phyloP scores from a whole-genome alignment of 1,284 basidiomycete genomes.

The Phellopilus nigrolimitatus region DNA sequence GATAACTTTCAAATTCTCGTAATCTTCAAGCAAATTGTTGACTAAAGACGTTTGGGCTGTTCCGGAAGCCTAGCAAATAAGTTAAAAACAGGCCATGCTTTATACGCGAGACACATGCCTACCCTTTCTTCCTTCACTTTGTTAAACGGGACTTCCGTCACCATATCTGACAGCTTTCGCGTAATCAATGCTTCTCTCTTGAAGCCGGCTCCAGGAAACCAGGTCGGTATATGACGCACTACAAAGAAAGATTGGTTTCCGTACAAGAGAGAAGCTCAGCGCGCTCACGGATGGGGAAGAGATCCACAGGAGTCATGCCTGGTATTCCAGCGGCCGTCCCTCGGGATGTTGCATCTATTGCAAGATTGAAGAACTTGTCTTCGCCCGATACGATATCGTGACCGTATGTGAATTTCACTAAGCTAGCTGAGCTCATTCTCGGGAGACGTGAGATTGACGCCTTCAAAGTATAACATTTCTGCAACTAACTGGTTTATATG shows the following conservation, averaged over 20 bases:
- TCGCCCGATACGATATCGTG: constrained; percentile 28
- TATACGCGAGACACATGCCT: constrained; percentile 1
- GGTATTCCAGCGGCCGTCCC: not conserved
- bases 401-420: constrained; percentile 22
- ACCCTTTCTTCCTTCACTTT: constrained; percentile 27
- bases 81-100: not conserved
- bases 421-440: not conserved
- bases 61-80: not conserved
- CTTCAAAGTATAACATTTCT: not conserved
- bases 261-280: not conserved
- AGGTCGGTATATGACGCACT: constrained; percentile 11
- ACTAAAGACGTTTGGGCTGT: not conserved
- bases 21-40: not conserved
- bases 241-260: not conserved
- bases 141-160: constrained; percentile 26
- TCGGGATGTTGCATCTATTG: not conserved
- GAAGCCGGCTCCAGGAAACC: constrained; percentile 26
- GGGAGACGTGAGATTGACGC: not conserved
- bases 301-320: constrained; percentile 1
- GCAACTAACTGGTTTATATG: too few relatives aligned
- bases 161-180: constrained; percentile 20
- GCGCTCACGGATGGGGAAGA: constrained; percentile 5
- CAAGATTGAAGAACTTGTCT: not conserved
- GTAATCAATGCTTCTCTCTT: constrained; percentile 25
- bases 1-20: not conserved